Percentiles rank a stretch among this genome's conserved stretches.
Conservation (phyloP, 2,329 filamentous ascomycete genomes). For the Tolypocladium endophyticum region DNA sequence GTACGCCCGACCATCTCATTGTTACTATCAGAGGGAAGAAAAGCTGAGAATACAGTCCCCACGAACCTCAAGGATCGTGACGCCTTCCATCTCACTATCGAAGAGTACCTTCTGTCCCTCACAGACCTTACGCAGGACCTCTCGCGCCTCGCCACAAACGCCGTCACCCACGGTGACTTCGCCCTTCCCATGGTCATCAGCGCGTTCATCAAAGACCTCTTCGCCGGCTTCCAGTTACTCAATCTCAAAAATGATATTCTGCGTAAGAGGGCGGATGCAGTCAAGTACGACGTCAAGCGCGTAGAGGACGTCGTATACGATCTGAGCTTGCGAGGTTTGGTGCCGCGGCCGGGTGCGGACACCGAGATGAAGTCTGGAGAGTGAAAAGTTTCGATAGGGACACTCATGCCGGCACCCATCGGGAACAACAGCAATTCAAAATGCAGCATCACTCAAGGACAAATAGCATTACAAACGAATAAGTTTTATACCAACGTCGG, state of each 20-base stretch:
- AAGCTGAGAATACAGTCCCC: conserved; percentile 47
- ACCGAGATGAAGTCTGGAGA: conserved; percentile 26
- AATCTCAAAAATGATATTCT: conserved; percentile 95
- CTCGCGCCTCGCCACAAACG: conserved; percentile 82
- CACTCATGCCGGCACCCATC: too few relatives aligned
- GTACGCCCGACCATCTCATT: conserved; percentile 18
- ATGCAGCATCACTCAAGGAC: not conserved
- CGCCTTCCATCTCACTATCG: conserved; percentile 89
- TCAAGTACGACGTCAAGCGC: conserved; percentile 97
- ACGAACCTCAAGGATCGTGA: conserved; percentile 85
- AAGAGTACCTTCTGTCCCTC: conserved; percentile 88
- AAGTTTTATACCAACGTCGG: not conserved
- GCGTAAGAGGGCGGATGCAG: conserved; percentile 76
- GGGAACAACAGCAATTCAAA: not conserved
- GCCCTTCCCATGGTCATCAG: conserved; percentile 77
- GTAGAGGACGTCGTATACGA: conserved; percentile 98
- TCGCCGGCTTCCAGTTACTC: conserved; percentile 91
- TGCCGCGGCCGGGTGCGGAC: conserved; percentile 39
- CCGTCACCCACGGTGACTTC: conserved; percentile 80
- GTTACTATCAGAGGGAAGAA: not conserved
- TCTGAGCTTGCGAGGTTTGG: conserved; percentile 72
- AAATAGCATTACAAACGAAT: not conserved
- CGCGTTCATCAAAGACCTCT: conserved; percentile 87
- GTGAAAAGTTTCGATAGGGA: not conserved
- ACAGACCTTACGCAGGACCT: conserved; percentile 86